Evolutionary conservation across 192 early-diverging fungal genomes (phyloP).

Genomic region (Coemansia sp.): DNA sequence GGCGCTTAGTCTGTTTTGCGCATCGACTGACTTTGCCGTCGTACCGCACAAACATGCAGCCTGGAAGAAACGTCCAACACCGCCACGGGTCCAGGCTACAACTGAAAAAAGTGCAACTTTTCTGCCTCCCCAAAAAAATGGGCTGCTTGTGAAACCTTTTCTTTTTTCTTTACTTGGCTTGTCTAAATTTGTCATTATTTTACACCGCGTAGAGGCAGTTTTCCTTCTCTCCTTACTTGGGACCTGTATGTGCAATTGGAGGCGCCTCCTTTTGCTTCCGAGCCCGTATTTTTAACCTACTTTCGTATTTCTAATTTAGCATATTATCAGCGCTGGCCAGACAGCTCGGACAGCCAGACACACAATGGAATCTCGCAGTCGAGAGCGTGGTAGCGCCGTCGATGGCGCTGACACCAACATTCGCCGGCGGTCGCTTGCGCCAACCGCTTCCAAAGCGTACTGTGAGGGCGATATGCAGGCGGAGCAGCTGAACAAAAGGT

Average conservation of each 20-base stretch:
- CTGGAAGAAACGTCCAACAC: neutral
- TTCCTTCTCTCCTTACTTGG: neutral
- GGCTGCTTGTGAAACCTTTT: neutral
- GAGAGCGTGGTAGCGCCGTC: conserved; percentile 4
- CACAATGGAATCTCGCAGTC: conserved; percentile 2
- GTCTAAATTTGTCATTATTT: neutral
- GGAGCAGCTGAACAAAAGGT: conserved; percentile 14
- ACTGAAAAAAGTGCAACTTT: neutral
- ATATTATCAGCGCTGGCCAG: neutral
- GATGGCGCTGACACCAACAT: neutral
- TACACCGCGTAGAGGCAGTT: neutral
- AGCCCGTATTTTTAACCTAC: neutral
- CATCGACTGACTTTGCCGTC: neutral
- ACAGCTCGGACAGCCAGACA: neutral
- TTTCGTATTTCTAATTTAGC: neutral
- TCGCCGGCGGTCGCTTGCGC: conserved; percentile 1
- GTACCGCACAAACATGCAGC: neutral
- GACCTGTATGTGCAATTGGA: neutral
- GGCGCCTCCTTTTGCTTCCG: neutral
- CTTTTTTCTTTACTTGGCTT: neutral
- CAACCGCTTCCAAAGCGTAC: conserved; percentile 2
- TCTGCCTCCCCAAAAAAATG: neutral
- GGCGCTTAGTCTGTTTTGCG: too few species aligned
- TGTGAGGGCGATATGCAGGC: conserved; percentile 6
- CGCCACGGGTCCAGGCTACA: conserved; percentile 1